These are phyloP conservation scores for Solanum hybrid DNA, from an alignment of 305 asterid species.

Conservation along the genomic window DNA sequence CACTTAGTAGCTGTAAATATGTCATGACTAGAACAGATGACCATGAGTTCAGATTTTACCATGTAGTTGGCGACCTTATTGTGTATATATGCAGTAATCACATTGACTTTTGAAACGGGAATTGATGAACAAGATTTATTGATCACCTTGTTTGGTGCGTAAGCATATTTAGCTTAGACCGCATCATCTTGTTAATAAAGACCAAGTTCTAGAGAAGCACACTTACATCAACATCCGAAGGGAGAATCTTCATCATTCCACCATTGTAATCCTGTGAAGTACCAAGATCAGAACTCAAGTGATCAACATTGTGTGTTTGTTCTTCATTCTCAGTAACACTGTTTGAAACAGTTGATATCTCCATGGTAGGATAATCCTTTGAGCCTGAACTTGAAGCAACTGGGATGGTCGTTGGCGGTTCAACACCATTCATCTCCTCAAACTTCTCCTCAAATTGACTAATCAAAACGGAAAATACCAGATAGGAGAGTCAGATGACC, in stretches of 20 bases:
- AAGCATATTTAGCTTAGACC: neutral
- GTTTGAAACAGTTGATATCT: constrained; percentile 24
- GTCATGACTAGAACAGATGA: neutral
- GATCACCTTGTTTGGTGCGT: neutral
- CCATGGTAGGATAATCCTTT: constrained; percentile 40
- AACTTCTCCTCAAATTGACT: constrained; percentile 90
- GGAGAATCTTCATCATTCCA: constrained; percentile 74
- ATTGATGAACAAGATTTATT: neutral
- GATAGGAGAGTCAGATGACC: neutral
- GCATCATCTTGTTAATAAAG: neutral
- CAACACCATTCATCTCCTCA: constrained; percentile 67
- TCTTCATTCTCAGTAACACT: constrained; percentile 28
- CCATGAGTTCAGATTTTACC: neutral
- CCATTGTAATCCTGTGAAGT: constrained; percentile 52
- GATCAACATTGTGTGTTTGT: constrained; percentile 35
- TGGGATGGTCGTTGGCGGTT: constrained; percentile 39
- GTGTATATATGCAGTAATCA: neutral
- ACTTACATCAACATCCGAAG: constrained; percentile 70
- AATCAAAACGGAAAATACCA: constrained; percentile 11
- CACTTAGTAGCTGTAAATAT: neutral
- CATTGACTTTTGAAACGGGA: neutral
- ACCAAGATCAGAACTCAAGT: constrained; percentile 26
- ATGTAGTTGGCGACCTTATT: neutral
- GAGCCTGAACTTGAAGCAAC: constrained; percentile 60
- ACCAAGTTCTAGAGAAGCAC: neutral